Evolutionary conservation across 345 rosid genomes (phyloP), one percentile per base, ranked within the genome.

Genomic region (Eucalyptus coolabah): DNA sequence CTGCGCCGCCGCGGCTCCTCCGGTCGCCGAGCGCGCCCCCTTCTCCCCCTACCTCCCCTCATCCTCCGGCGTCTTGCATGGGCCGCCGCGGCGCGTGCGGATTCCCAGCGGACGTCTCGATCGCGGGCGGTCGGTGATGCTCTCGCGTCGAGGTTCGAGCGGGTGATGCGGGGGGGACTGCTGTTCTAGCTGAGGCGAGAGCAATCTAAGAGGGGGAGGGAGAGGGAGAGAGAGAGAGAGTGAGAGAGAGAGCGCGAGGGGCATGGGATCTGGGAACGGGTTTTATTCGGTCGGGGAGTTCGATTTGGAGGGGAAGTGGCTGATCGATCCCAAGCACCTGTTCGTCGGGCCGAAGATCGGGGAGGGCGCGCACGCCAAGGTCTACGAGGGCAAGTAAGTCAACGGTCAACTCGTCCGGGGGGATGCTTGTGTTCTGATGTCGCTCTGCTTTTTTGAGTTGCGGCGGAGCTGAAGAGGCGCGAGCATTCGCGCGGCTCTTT

Each of bases 361-460:
- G 50, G 99, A 98, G 91, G 99, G 99, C 83, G 98, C 99, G 90
- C 99, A 97, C 95, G 99, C 99, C 91, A 97, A 98, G 93, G 99
- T 98, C 12, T 98, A 98, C 15, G 99, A 98, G 92, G 99, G 99
- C 90, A 98, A 96, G 99, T 98, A 94, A 96, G 99, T 96, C 59
- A 53, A 30, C 45, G 56, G 63, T 53, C 88, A 12, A 14, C 63
- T 42, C 30, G 40, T 50, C 56, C 34, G 59, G 59, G 42, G 50
- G 2, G 23, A 9, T 19, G 50, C 59, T 53, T 8, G 59, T 53
- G 87, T 28, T 54, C 23, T 54, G 12, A 32, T 17, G 34, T 72
- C 56, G 56, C 42, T 86, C 3, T 50, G 24, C 16, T n/a, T 87
- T 16, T 23, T 86, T 21, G 40, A 45, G 88, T 30, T 88, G 88